Conservation (phyloP, 768 basidiomycete species). For the Boletales sp. region DNA sequence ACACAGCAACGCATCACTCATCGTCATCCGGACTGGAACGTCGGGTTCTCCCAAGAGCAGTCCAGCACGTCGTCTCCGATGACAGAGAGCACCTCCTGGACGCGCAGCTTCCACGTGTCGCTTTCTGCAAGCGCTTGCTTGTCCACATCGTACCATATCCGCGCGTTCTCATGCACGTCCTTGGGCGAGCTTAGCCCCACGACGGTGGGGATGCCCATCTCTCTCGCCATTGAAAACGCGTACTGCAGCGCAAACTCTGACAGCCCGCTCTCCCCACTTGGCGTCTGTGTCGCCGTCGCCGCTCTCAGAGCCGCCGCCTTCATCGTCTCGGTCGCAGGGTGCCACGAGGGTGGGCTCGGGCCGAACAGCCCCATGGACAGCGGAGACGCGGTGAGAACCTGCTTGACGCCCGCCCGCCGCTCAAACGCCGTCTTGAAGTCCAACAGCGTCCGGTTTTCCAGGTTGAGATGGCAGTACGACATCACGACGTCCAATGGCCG, state of each 20-base stretch:
- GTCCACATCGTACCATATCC: conserved; percentile 61
- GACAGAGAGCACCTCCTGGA: conserved; percentile 33
- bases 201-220: conserved; percentile 56
- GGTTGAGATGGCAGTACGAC: conserved; percentile 75
- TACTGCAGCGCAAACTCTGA: conserved; percentile 73
- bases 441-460: conserved; percentile 65
- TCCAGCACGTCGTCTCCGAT: conserved; percentile 50
- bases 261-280: conserved; percentile 42
- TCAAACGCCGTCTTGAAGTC: conserved; percentile 56
- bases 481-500: conserved; percentile 77
- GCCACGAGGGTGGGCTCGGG: conserved; percentile 59
- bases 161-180: conserved; percentile 75
- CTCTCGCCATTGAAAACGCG: conserved; percentile 49
- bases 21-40: conserved; percentile 9
- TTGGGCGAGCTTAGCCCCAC: conserved; percentile 64
- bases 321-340: conserved; percentile 62
- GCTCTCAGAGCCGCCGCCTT: conserved; percentile 42
- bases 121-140: conserved; percentile 31
- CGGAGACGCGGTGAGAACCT: conserved; percentile 77
- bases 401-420: conserved; percentile 59
- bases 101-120: conserved; percentile 43
- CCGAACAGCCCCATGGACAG: conserved; percentile 82
- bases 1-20: conserved; percentile 6
- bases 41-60: conserved; percentile 72
- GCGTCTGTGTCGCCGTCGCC: conserved; percentile 22